Evolutionary conservation across 2,329 filamentous ascomycete genomes (phyloP), one percentile per base, ranked within the genome.

Genomic region (Pseudogymnoascus sp.): DNA sequence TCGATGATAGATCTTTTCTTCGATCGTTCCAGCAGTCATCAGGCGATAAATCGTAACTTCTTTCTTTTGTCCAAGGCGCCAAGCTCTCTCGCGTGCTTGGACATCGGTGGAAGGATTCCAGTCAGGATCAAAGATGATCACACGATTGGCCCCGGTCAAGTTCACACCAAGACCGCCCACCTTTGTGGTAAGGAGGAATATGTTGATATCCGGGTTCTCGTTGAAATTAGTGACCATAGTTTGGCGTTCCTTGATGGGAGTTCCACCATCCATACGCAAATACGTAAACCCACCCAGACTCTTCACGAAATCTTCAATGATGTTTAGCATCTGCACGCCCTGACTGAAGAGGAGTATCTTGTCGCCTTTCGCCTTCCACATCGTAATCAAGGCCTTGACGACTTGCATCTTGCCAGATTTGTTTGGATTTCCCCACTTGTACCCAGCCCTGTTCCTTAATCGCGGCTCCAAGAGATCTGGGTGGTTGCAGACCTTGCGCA

Each of bases 31-130:
- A 4, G 92, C 90, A 3, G 90, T 96, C 89, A 99, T 95, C n/a
- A 99, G 79, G 34, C 95, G 88, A 71, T 96, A 99, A 19, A 99
- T 96, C 3, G 90, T 92, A 26, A 99, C 94, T 55, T 96, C 90
- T 59, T 88, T 86, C 72, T 95, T 96, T 74, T 99, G 94, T 0
- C 94, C 94, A 1, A 99, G 76, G 61, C 94, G 85, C 94, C 94
- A 99, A 5, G 95, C 94, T 68, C 94, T 83, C 73, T 99, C 94
- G 55, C 94, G 86, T 13, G 94, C 94, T 74, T 99, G 94, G 23
- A 96, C 79, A 69, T 99, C 94, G 0, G 92, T 97, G 0, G 92
- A 96, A 1, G 92, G 94, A 68, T 97, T 97, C 94, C 94, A 99
- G 71, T 99, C 94, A 0, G 94, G 95, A 68, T 99, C 95, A 69